These are phyloP conservation scores for Mediolabrus comicus DNA, from an alignment of 108 stramenopile genomes.

Conservation along the genomic window DNA sequence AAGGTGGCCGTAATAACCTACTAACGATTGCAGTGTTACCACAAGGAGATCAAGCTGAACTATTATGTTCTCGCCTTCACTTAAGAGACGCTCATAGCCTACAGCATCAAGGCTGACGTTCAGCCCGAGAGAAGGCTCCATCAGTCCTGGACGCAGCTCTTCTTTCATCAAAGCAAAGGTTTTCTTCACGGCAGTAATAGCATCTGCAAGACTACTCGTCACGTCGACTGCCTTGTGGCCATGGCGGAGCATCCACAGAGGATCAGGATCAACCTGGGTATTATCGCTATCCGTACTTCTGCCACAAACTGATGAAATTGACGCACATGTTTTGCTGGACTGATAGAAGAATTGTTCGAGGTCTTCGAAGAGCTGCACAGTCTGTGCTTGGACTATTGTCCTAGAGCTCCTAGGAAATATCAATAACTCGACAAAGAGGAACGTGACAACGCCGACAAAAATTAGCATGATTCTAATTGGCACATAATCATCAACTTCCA, in stretches of 20 bases:
- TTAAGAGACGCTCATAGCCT: constrained; percentile 8
- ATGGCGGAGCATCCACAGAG: constrained; percentile 21
- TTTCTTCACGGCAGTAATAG: neutral
- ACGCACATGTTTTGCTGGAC: constrained; percentile 8
- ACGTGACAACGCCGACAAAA: constrained; percentile 43
- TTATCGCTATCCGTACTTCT: neutral
- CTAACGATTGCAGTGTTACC: constrained; percentile 8
- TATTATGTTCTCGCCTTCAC: neutral
- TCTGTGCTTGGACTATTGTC: constrained; percentile 31
- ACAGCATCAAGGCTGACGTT: neutral
- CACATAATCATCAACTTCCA: constrained; percentile 40
- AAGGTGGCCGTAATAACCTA: constrained; percentile 5
- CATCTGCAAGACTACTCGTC: neutral
- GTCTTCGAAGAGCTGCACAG: constrained; percentile 37
- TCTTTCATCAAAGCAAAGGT: constrained; percentile 2
- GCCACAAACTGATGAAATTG: constrained; percentile 6
- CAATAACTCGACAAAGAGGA: constrained; percentile 43
- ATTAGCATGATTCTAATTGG: constrained; percentile 50
- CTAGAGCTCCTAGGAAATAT: constrained; percentile 44
- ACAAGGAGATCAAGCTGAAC: constrained; percentile 15
- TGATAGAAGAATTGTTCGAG: constrained; percentile 23
- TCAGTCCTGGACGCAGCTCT: constrained; percentile 6
- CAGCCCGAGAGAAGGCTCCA: constrained; percentile 14
- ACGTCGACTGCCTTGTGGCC: constrained; percentile 4
- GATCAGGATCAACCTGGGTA: neutral